A percentile compares a stretch with the other conserved stretches of the same genome.
Evolutionary conservation across 257 asterid species (phyloP).

Genomic region (Plantago elongata): DNA sequence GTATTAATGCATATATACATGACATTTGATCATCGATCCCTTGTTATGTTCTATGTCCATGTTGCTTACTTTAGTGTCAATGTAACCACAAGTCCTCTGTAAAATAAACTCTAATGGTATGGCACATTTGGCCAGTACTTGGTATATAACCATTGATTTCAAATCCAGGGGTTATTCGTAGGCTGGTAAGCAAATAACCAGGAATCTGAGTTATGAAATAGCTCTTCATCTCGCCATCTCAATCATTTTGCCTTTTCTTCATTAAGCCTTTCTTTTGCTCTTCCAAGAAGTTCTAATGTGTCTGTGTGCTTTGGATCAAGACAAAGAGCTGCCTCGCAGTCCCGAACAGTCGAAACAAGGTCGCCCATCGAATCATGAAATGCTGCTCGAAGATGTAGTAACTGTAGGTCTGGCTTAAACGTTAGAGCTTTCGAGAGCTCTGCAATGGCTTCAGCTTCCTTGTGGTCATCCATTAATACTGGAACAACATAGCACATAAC

Average conservation of each 20-base stretch:
- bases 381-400: slow-evolving; percentile 93
- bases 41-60: not conserved
- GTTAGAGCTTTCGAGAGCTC: slow-evolving; percentile 79
- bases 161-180: no score
- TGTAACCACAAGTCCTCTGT: not conserved
- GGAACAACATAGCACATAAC: slow-evolving; percentile 8
- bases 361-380: slow-evolving; percentile 82
- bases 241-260: slow-evolving; percentile 39
- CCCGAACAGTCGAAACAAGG: slow-evolving; percentile 46
- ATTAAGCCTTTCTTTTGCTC: slow-evolving; percentile 36
- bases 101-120: not conserved
- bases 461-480: slow-evolving; percentile 93
- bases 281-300: slow-evolving; percentile 60
- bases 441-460: slow-evolving; percentile 73
- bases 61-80: not conserved
- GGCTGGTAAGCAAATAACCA: not conserved
- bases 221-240: slow-evolving; percentile 21
- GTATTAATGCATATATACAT: slow-evolving; percentile 1
- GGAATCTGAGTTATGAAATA: not conserved
- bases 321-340: slow-evolving; percentile 89
- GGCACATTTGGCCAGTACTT: not conserved
- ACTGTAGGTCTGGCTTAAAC: slow-evolving; percentile 77
- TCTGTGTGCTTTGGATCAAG: slow-evolving; percentile 74
- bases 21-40: not conserved
- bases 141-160: no score